Conservation (phyloP, 768 basidiomycete genomes). For the Megacollybia marginata region DNA sequence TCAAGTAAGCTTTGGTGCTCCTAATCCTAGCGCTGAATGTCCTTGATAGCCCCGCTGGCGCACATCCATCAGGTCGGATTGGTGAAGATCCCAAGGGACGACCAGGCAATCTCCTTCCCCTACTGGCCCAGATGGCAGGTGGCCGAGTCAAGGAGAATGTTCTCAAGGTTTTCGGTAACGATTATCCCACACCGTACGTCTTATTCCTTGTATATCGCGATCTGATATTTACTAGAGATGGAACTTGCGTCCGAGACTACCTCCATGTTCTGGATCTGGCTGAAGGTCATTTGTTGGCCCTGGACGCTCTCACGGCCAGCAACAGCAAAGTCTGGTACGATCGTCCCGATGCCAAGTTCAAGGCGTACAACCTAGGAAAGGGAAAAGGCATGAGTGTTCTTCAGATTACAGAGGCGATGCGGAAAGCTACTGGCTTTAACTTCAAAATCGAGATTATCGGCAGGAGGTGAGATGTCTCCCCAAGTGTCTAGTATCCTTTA, state of each 20-base stretch:
- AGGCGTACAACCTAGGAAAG: conserved; percentile 95
- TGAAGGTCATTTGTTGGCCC: conserved; percentile 85
- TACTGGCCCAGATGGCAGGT: conserved; percentile 91
- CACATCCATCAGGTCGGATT: conserved; percentile 90
- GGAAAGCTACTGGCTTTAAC: conserved; percentile 78
- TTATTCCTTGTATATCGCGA: not conserved
- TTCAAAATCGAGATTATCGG: conserved; percentile 89
- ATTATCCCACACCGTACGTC: conserved; percentile 87
- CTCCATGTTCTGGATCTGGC: conserved; percentile 92
- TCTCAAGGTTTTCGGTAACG: conserved; percentile 83
- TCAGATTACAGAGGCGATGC: conserved; percentile 93
- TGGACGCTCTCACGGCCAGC: conserved; percentile 67
- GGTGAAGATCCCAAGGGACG: conserved; percentile 96
- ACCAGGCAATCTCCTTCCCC: conserved; percentile 89
- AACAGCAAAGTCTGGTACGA: conserved; percentile 43
- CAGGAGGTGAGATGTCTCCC: conserved; percentile 58
- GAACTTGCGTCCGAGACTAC: conserved; percentile 97
- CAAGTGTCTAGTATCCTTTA: not conserved
- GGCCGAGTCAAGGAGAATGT: conserved; percentile 68
- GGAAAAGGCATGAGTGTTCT: conserved; percentile 90
- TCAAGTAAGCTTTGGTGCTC: conserved; percentile 64
- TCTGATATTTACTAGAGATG: conserved; percentile 50
- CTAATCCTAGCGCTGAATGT: not conserved
- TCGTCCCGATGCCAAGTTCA: conserved; percentile 55
- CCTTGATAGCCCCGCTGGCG: conserved; percentile 80